Percentiles rank a stretch among this genome's conserved stretches.
These are phyloP conservation scores for Suillus plorans DNA, from an alignment of 768 basidiomycete species.

Conservation along the genomic window DNA sequence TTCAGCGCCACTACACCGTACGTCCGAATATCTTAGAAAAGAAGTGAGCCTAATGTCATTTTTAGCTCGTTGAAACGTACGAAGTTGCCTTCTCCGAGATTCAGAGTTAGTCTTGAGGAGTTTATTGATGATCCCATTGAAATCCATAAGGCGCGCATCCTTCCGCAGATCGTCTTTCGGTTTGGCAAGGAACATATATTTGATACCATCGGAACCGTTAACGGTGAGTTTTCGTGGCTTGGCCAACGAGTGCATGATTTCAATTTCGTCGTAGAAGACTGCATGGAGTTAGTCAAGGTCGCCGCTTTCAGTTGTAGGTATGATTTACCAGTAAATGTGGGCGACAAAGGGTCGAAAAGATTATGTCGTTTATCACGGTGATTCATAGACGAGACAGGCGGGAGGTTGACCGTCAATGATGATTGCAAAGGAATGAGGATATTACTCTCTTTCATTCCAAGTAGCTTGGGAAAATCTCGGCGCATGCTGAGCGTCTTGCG, in stretches of 20 bases:
- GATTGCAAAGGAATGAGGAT: slow-evolving; percentile 92
- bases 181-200: slow-evolving; percentile 92
- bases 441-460: slow-evolving; percentile 54
- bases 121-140: slow-evolving; percentile 97
- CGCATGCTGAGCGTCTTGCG: slow-evolving; percentile 40
- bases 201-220: slow-evolving; percentile 75
- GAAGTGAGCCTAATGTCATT: neutral
- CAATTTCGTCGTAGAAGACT: slow-evolving; percentile 84
- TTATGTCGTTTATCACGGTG: slow-evolving; percentile 48
- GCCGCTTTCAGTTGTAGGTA: neutral
- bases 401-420: slow-evolving; percentile 86
- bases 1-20: slow-evolving; percentile 99
- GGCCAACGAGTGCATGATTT: slow-evolving; percentile 89
- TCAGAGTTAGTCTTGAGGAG: slow-evolving; percentile 92
- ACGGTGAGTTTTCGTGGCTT: slow-evolving; percentile 91
- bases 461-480: slow-evolving; percentile 55
- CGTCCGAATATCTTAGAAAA: slow-evolving; percentile 72
- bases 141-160: slow-evolving; percentile 97
- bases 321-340: slow-evolving; percentile 72
- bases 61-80: slow-evolving; percentile 45
- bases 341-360: slow-evolving; percentile 77
- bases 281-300: neutral
- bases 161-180: slow-evolving; percentile 97
- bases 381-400: slow-evolving; percentile 55
- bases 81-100: slow-evolving; percentile 84